A percentile compares a stretch with the other conserved stretches of the same genome.
Conservation (phyloP, 2,329 filamentous ascomycete species). For the Stemphylium vesicarium region DNA sequence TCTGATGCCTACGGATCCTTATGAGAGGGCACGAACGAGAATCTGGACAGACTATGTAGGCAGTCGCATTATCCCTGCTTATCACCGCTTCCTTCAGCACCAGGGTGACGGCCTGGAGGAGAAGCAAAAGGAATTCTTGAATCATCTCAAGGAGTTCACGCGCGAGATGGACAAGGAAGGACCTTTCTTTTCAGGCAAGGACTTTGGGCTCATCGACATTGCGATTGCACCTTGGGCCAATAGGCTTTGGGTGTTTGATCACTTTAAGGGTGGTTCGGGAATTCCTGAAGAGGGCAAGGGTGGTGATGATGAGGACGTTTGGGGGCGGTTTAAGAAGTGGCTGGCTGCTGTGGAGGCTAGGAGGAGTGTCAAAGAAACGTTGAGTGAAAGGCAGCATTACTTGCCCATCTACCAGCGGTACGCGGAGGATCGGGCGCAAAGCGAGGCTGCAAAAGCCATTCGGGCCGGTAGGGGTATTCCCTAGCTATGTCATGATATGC, state of each 20-base stretch:
- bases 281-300: conserved; percentile 57
- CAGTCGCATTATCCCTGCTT: conserved; percentile 70
- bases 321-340: conserved; percentile 72
- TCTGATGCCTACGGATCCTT: conserved; percentile 67
- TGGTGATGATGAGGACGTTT: conserved; percentile 62
- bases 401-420: conserved; percentile 67
- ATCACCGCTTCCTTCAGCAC: conserved; percentile 64
- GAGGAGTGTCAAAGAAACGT: conserved; percentile 70
- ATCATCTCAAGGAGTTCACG: conserved; percentile 65
- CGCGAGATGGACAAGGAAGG: conserved; percentile 66
- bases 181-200: conserved; percentile 71
- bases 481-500: conserved; percentile 32
- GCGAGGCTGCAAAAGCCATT: conserved; percentile 56
- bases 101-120: conserved; percentile 53
- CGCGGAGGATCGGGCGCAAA: conserved; percentile 56
- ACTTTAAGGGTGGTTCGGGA: conserved; percentile 69
- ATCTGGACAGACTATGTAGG: conserved; percentile 79
- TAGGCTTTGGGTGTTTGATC: conserved; percentile 74
- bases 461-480: conserved; percentile 68
- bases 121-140: conserved; percentile 64
- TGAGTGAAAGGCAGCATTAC: conserved; percentile 72
- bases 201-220: conserved; percentile 72
- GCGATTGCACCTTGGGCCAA: conserved; percentile 75
- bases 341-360: conserved; percentile 63
- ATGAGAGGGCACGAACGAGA: conserved; percentile 68